Conservation (phyloP, 768 basidiomycete species). For the Kwoniella mangroviensis region DNA sequence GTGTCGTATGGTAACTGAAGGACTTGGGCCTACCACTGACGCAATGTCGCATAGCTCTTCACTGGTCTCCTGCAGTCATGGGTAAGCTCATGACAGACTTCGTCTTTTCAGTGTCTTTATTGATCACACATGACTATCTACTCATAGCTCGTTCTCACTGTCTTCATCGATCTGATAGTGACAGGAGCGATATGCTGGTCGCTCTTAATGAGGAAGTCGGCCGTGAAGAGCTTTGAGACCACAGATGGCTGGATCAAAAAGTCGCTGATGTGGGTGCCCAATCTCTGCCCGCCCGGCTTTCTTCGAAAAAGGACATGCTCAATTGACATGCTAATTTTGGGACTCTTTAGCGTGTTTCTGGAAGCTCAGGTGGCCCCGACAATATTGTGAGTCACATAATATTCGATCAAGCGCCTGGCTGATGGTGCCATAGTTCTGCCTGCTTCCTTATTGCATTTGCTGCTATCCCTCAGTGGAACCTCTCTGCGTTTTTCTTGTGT, state of each 20-base stretch:
- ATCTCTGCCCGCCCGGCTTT: too few species aligned
- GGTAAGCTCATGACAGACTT: background rate
- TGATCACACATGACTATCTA: background rate
- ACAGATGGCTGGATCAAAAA: conserved; percentile 13
- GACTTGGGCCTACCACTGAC: background rate
- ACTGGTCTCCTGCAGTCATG: background rate
- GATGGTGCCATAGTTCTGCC: background rate
- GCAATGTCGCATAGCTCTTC: background rate
- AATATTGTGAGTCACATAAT: conserved; percentile 14
- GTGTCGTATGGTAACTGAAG: background rate
- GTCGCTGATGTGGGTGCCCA: conserved; percentile 14
- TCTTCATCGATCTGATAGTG: conserved; percentile 4
- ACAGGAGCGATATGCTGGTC: conserved; percentile 10
- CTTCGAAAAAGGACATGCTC: too few species aligned
- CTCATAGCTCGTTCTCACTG: conserved; percentile 5
- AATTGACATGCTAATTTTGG: too few species aligned
- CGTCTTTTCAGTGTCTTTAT: too few species aligned
- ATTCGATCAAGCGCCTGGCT: background rate
- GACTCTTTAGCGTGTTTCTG: conserved; percentile 1
- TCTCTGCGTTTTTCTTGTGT: conserved; percentile 20
- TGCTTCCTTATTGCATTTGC: conserved; percentile 15
- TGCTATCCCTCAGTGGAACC: background rate
- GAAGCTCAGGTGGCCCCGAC: conserved; percentile 19
- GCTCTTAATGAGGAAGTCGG: background rate
- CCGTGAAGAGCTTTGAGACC: conserved; percentile 1